Evolutionary conservation across 805 yeast genomes (phyloP).

Genomic region (Alloascoidea africana): DNA sequence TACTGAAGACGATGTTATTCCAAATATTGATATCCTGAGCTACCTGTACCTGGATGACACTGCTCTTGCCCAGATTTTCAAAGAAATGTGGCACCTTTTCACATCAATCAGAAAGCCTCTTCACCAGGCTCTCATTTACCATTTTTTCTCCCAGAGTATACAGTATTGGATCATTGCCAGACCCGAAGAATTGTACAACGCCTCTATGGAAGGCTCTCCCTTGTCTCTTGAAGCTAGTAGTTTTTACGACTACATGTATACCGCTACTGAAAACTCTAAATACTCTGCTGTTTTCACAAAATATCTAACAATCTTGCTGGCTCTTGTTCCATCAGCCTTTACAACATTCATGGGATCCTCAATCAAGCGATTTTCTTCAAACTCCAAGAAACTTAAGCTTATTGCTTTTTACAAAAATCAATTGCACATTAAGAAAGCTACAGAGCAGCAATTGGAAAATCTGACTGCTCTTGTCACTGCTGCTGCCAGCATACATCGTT

Average conservation of each 20-base stretch:
- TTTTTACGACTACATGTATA: slow-evolving; percentile 7
- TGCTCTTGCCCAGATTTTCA: slow-evolving; percentile 22
- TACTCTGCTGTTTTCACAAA: slow-evolving; percentile 7
- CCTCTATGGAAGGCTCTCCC: slow-evolving; percentile 1
- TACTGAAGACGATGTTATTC: slow-evolving; percentile 15
- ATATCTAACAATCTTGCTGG: slow-evolving; percentile 9
- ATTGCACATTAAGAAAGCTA: slow-evolving; percentile 1
- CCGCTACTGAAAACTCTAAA: not conserved
- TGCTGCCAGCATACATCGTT: too few species aligned
- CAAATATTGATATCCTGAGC: slow-evolving; percentile 30
- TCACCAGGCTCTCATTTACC: slow-evolving; percentile 28
- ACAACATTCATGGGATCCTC: slow-evolving; percentile 5
- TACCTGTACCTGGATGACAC: slow-evolving; percentile 24
- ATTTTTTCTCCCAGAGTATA: slow-evolving; percentile 29
- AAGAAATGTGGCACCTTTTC: slow-evolving; percentile 22
- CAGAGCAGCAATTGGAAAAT: too few species aligned
- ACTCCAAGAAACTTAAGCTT: slow-evolving; percentile 5
- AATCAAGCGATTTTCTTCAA: slow-evolving; percentile 5
- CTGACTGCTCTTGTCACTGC: too few species aligned
- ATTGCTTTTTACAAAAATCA: not conserved
- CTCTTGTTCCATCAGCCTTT: slow-evolving; percentile 7
- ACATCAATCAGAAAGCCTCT: slow-evolving; percentile 24
- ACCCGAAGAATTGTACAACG: slow-evolving; percentile 23
- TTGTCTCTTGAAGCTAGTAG: slow-evolving; percentile 6
- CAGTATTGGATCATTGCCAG: slow-evolving; percentile 34